Evolutionary conservation across 2,329 filamentous ascomycete species (phyloP), one percentile per base, ranked within the genome.

Genomic region (Aaosphaeria arxii): DNA sequence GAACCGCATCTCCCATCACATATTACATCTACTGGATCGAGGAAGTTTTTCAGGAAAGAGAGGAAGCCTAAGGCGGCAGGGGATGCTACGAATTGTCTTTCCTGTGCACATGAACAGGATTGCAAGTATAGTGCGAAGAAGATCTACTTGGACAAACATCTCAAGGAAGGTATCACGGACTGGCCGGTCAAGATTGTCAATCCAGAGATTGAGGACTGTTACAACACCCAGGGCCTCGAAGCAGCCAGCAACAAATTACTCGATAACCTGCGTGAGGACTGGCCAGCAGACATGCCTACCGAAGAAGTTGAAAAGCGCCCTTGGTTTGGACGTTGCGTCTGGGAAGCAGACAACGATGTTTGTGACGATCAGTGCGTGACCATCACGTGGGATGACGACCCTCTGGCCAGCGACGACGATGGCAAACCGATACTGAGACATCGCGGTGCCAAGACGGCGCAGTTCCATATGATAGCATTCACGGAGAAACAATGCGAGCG

Each of bases 311-410:
- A 78, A 43, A 60, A 62, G 7, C 69, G 80, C 4, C 72, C 77
- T 1, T 86, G 91, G 90, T 97, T 91, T 63, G 94, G 94, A 0
- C 84, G 92, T n/a, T 99, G 94, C 64, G 94, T 97, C 1, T 97
- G 86, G 72, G 94, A 96, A 66, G 78, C 86, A 4, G 91, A 95
- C 71, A 99, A 97, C 71, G 85, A 95, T 62, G 94, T 97, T 39
- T 89, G 86, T 61, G 94, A 99, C 67, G 90, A 97, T 62, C 92
- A 97, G 69, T 81, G 87, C 29, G 94, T 97, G 17, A 92, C 88
- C 0, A 83, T 97, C 45, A 84, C 81, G 4, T 97, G 92, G 91
- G 87, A 91, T 9, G 89, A 95, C 40, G 85, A 88, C 50, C 73
- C 74, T 0, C 55, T 76, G 2, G 42, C 30, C 7, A 46, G 52